A percentile compares a stretch with the other conserved stretches of the same genome.
These are phyloP conservation scores for Corniculantispora saksenae DNA, from an alignment of 2,329 filamentous ascomycete species.

Conservation along the genomic window DNA sequence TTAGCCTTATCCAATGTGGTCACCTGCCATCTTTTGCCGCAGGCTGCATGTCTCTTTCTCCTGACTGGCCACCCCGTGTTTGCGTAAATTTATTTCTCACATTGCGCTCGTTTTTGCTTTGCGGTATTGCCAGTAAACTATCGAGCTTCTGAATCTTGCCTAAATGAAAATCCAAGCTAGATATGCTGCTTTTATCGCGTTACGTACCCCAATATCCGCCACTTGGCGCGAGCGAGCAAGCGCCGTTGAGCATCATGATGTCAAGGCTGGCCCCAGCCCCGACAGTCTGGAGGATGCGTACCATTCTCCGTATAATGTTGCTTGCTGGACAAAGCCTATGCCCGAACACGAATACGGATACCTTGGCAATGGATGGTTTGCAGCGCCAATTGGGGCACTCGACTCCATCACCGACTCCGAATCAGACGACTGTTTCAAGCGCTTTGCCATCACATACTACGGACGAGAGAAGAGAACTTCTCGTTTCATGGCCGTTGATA, in stretches of 20 bases:
- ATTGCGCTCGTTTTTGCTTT: too few relatives aligned
- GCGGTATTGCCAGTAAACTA: too few relatives aligned
- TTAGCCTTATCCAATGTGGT: too few relatives aligned
- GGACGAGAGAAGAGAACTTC: background rate
- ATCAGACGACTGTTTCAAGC: background rate
- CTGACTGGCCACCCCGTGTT: too few relatives aligned
- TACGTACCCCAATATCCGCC: background rate
- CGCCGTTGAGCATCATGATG: background rate
- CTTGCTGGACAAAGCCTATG: background rate
- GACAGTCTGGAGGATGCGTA: background rate
- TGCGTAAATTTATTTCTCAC: too few relatives aligned
- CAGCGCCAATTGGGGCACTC: background rate
- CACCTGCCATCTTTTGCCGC: too few relatives aligned
- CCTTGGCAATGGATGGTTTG: background rate
- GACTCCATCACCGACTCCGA: background rate
- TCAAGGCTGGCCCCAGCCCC: background rate
- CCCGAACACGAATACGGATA: too few relatives aligned
- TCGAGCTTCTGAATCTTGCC: too few relatives aligned
- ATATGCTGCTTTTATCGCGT: too few relatives aligned
- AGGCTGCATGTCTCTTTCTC: too few relatives aligned
- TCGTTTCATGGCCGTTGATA: background rate
- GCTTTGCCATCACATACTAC: background rate
- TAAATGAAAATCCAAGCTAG: too few relatives aligned
- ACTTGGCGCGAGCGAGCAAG: background rate
- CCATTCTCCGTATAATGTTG: background rate